Percentiles rank a stretch among this genome's conserved stretches.
These are phyloP conservation scores for Colletotrichum magnum DNA, from an alignment of 2,329 filamentous ascomycete species.

Conservation along the genomic window DNA sequence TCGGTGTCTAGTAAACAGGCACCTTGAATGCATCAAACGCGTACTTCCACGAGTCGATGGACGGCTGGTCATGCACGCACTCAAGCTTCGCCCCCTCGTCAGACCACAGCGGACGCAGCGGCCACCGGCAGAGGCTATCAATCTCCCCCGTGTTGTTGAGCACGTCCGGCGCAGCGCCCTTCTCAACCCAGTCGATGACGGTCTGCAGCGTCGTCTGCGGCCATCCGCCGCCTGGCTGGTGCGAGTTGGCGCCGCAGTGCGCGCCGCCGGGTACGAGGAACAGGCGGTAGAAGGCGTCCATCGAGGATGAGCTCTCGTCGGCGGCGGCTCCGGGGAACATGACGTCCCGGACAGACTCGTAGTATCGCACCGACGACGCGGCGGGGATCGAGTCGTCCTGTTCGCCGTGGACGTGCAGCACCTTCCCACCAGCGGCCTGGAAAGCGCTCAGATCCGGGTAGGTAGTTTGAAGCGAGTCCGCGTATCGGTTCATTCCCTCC, in stretches of 20 bases:
- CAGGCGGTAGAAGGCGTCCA: constrained; percentile 57
- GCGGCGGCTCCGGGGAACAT: constrained; percentile 61
- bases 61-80: constrained; percentile 32
- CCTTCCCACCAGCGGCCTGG: constrained; percentile 55
- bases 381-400: constrained; percentile 55
- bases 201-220: constrained; percentile 56
- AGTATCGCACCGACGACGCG: constrained; percentile 51
- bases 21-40: constrained; percentile 38
- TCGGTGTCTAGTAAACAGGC: constrained; percentile 26
- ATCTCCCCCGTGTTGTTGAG: constrained; percentile 58
- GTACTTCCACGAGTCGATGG: constrained; percentile 32
- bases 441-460: constrained; percentile 54
- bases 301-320: constrained; percentile 42
- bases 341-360: constrained; percentile 58
- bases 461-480: constrained; percentile 46
- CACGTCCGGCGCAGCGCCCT: constrained; percentile 57
- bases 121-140: constrained; percentile 57
- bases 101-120: constrained; percentile 57
- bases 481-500: constrained; percentile 56
- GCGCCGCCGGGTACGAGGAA: constrained; percentile 63
- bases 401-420: constrained; percentile 58
- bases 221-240: constrained; percentile 49
- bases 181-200: constrained; percentile 68
- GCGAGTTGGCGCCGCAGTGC: constrained; percentile 65
- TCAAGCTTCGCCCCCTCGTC: constrained; percentile 9